Conservation (phyloP, 768 basidiomycete genomes). For the Leucogyrophana mollusca region DNA sequence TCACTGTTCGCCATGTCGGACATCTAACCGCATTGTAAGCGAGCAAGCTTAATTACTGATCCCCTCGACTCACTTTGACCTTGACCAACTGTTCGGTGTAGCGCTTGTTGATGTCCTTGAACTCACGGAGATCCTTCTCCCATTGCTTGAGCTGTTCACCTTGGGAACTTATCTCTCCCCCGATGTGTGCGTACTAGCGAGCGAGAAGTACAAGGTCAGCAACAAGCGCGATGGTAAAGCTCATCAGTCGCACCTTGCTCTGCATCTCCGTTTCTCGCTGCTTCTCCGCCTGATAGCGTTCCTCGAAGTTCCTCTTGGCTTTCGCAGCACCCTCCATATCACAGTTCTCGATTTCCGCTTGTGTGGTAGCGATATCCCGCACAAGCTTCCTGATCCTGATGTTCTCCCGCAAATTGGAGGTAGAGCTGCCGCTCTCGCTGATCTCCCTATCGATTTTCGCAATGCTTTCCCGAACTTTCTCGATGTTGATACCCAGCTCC, state of each 20-base stretch:
- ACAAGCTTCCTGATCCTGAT: conserved; percentile 70
- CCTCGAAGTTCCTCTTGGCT: conserved; percentile 82
- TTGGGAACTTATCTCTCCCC: conserved; percentile 79
- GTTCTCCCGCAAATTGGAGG: conserved; percentile 80
- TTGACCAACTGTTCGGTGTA: conserved; percentile 91
- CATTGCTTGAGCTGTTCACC: conserved; percentile 62
- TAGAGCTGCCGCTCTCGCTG: conserved; percentile 66
- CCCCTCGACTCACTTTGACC: conserved; percentile 69
- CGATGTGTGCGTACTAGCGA: conserved; percentile 71
- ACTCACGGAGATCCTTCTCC: conserved; percentile 77
- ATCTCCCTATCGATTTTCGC: conserved; percentile 73
- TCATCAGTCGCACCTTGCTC: conserved; percentile 48
- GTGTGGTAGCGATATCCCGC: conserved; percentile 62
- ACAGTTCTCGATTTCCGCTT: conserved; percentile 67
- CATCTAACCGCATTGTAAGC: conserved; percentile 52
- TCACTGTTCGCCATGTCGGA: conserved; percentile 98
- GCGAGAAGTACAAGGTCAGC: background rate
- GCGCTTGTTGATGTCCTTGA: conserved; percentile 79
- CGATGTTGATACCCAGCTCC: conserved; percentile 38
- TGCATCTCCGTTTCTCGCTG: conserved; percentile 71
- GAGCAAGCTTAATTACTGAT: background rate
- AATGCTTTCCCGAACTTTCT: conserved; percentile 42
- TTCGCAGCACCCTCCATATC: conserved; percentile 88
- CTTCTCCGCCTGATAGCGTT: conserved; percentile 71
- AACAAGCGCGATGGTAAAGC: conserved; percentile 5